Evolutionary conservation across 2,329 filamentous ascomycete genomes (phyloP), one percentile per base, ranked within the genome.

Genomic region (Pseudogymnoascus pannorum): DNA sequence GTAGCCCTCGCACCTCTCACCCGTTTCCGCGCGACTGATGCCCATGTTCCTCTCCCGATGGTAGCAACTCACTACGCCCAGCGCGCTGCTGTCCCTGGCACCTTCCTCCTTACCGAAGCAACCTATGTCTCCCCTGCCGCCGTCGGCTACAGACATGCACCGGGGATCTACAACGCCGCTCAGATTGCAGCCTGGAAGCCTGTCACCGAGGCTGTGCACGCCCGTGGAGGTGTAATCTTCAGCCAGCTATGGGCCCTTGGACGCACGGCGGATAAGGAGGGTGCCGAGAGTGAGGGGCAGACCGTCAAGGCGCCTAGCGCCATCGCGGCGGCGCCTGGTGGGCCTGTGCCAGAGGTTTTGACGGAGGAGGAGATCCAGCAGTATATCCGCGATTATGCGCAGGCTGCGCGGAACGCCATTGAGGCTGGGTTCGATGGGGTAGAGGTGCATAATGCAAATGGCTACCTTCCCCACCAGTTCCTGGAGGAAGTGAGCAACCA

Each of bases 181-280:
- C 83, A 85, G 67, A 76, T 84, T 58, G 75, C 75, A 2, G 78
- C 75, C 0, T 87, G 85, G 85, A 81, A 79, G 64, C 74, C 77
- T 58, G 75, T 87, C 44, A 83, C 81, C 1, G 77, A 80, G 58
- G 81, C 78, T 2, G 84, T 87, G 2, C 85, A 87, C 72, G 75
- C 75, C 26, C 84, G 85, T 68, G 79, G 80, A 22, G 78, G 76
- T 22, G 80, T 77, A 67, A 83, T 87, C 64, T 87, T 78, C 72
- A 67, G 79, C 4, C 85, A 87, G 70, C 73, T 88, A 1, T 87
- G 83, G 83, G 79, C 79, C 1, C 71, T 85, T 0, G 85, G 86
- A 4, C 78, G 85, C 8, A 68, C 72, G 9, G 68, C 70, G 3
- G 64, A 64, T 60, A 65, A 65, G 36, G 69, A 69, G n/a, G 66